Conservation (phyloP, 2,329 filamentous ascomycete species). For the Trichophyton mentagrophytes region DNA sequence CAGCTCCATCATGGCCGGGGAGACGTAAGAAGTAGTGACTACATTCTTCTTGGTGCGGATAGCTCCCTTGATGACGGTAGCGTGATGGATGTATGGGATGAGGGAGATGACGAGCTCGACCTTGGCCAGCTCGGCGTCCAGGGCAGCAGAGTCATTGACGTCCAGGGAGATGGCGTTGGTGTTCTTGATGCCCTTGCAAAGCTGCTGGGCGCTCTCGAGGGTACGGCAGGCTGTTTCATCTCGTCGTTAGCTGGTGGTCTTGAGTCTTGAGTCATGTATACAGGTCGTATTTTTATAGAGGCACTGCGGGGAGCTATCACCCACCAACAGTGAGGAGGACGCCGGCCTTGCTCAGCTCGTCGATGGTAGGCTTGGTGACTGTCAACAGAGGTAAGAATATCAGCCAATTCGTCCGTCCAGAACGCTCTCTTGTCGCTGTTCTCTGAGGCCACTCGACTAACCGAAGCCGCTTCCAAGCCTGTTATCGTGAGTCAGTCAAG, state of each 20-base stretch:
- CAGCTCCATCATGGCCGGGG: constrained; percentile 81
- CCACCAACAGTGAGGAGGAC: constrained; percentile 53
- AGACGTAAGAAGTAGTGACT: constrained; percentile 89
- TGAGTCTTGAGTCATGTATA: neutral
- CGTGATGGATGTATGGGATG: constrained; percentile 88
- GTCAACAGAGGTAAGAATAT: constrained; percentile 6
- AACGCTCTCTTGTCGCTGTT: neutral
- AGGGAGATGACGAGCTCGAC: constrained; percentile 66
- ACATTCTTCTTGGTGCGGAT: constrained; percentile 93
- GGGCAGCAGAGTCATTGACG: constrained; percentile 59
- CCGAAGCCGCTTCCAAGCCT: constrained; percentile 16
- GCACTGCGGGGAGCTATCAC: constrained; percentile 15
- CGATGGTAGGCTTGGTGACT: constrained; percentile 52
- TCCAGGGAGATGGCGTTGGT: constrained; percentile 70
- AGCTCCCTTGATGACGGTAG: constrained; percentile 78
- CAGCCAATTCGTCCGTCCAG: neutral
- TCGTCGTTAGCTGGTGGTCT: neutral
- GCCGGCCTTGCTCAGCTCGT: constrained; percentile 49
- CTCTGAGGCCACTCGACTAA: constrained; percentile 2
- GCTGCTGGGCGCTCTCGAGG: constrained; percentile 60
- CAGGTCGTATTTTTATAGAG: neutral
- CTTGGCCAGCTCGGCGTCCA: constrained; percentile 70
- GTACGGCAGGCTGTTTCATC: constrained; percentile 59
- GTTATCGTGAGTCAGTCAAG: constrained; percentile 1
- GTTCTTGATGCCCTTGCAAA: constrained; percentile 59